A percentile compares a stretch with the other conserved stretches of the same genome.
Evolutionary conservation across 768 basidiomycete species (phyloP).

Genomic region (Lentinula sp.): DNA sequence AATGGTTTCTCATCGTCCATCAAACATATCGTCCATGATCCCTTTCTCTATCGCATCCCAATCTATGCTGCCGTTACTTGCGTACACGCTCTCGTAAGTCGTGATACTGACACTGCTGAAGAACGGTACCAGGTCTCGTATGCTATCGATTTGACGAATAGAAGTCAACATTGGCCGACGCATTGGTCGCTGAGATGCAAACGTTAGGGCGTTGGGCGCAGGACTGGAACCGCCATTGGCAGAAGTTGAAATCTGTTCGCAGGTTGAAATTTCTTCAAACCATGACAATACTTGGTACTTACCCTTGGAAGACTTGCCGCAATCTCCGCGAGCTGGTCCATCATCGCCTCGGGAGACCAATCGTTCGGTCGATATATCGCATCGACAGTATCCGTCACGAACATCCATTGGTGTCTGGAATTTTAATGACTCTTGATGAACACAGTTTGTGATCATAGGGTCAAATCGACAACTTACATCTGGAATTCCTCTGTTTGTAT

Average conservation of each 20-base stretch:
- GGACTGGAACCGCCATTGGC: not conserved
- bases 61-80: slow-evolving; percentile 72
- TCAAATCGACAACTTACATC: slow-evolving; percentile 47
- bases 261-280: not conserved
- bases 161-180: slow-evolving; percentile 70
- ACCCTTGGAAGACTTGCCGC: slow-evolving; percentile 56
- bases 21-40: slow-evolving; percentile 86
- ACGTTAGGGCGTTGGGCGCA: not conserved
- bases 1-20: slow-evolving; percentile 46
- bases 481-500: slow-evolving; percentile 98
- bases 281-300: not conserved
- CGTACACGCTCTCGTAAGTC: slow-evolving; percentile 88
- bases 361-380: slow-evolving; percentile 84
- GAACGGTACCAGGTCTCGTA: slow-evolving; percentile 84
- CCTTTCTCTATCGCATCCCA: slow-evolving; percentile 85
- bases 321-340: slow-evolving; percentile 87
- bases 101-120: slow-evolving; percentile 85
- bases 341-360: slow-evolving; percentile 80
- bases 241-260: not conserved
- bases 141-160: slow-evolving; percentile 72
- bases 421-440: not conserved
- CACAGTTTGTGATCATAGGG: not conserved
- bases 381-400: slow-evolving; percentile 95
- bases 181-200: slow-evolving; percentile 26
- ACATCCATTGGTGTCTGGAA: slow-evolving; percentile 92